Evolutionary conservation across 345 rosid genomes (phyloP), one percentile per base, ranked within the genome.

Genomic region (Capsella bursapastoris): DNA sequence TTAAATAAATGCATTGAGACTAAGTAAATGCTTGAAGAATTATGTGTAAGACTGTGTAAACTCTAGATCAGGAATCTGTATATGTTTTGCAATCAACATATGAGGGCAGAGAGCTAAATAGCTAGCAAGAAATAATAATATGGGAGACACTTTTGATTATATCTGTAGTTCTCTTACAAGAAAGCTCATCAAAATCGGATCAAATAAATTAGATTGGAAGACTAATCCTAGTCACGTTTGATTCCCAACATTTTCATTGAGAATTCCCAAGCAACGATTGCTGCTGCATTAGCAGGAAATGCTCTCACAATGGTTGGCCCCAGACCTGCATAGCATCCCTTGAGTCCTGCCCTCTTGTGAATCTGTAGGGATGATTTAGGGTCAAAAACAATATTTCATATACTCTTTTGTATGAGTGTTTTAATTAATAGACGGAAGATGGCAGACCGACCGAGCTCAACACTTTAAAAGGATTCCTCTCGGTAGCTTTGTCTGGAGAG

Each of bases 251-350:
- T 57, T 79, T 92, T 89, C 84, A 87, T 76, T 56, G 97, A 91
- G 9, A 96, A 80, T 81, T 96, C 99, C 99, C 98, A 92, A 65
- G 97, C 83, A 64, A 92, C 97, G 25, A 96, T 96, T 16, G 99
- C 97, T 40, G 92, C 90, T 32, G 98, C 99, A 75, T 96, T 96
- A 60, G 99, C 98, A 51, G 98, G 97, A 80, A 96, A 96, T 41
- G 98, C 96, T 80, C 98, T 86, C 45, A 76, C 82, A 12, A 92
- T 81, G 7, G 98, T 96, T 1, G 95, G 98, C 70, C 93, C 94
- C 29, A 96, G 80, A 64, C 98, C 99, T 4, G 97, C 72, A 32
- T 92, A 90, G 82, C 97, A 96, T 73, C 95, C 99, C 78, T 82
- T 87, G 34, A 92, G 37, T 77, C 97, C 98, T 37, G 89, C 88